A percentile compares a stretch with the other conserved stretches of the same genome.
Conservation (phyloP, 768 basidiomycete genomes). For the Serendipita sp. region DNA sequence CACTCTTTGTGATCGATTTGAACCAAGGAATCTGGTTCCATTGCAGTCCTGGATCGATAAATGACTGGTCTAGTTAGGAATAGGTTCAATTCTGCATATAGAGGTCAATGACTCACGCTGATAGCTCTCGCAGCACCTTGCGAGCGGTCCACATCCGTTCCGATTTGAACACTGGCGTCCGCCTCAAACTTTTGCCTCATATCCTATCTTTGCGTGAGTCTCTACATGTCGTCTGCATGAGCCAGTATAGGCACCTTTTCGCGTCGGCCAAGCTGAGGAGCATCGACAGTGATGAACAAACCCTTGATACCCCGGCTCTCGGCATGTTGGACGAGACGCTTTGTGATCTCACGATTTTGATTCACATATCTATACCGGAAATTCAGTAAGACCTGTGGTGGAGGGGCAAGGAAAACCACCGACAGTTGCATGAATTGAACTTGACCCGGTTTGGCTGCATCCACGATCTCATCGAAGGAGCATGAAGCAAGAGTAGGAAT, state of each 20-base stretch:
- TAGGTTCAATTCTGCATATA: not conserved
- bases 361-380: slow-evolving; percentile 65
- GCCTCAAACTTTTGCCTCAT: slow-evolving; percentile 96
- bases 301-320: slow-evolving; percentile 82
- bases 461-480: slow-evolving; percentile 90
- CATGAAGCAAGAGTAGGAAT: slow-evolving; percentile 93
- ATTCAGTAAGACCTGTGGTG: not conserved
- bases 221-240: not conserved
- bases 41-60: slow-evolving; percentile 81
- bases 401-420: slow-evolving; percentile 14
- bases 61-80: slow-evolving; percentile 39
- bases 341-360: slow-evolving; percentile 71
- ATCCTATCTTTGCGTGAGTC: slow-evolving; percentile 35
- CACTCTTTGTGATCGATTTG: slow-evolving; percentile 59
- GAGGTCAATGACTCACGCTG: slow-evolving; percentile 34
- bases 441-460: slow-evolving; percentile 65
- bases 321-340: slow-evolving; percentile 77
- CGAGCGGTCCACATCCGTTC: slow-evolving; percentile 50
- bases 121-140: slow-evolving; percentile 93
- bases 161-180: slow-evolving; percentile 39
- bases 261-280: slow-evolving; percentile 84
- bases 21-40: slow-evolving; percentile 76
- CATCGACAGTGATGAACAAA: slow-evolving; percentile 94
- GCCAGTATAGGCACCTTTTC: slow-evolving; percentile 42
- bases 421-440: slow-evolving; percentile 76